A percentile compares a stretch with the other conserved stretches of the same genome.
phyloP scores from a whole-genome alignment of 1,284 basidiomycete species.

The Marasmius fiardii region DNA sequence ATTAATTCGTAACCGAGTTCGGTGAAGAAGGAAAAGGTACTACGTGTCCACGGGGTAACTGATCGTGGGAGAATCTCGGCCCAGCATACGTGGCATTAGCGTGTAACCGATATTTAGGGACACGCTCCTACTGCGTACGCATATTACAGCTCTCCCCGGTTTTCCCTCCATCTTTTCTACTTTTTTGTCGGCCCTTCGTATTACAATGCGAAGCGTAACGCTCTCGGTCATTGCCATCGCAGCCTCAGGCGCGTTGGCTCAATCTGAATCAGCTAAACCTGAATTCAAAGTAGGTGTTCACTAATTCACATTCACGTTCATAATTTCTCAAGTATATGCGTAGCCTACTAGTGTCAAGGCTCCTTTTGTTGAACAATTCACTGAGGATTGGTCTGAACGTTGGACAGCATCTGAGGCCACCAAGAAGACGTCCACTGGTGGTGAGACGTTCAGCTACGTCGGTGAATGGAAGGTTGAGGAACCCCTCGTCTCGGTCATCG shows the following conservation, averaged over 20 bases:
- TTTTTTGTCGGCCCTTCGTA: slow-evolving; percentile 61
- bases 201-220: slow-evolving; percentile 79
- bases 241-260: slow-evolving; percentile 57
- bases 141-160: slow-evolving; percentile 28
- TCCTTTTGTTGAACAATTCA: slow-evolving; percentile 98
- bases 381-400: slow-evolving; percentile 83
- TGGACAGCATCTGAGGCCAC: slow-evolving; percentile 98
- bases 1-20: not conserved
- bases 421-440: slow-evolving; percentile 93
- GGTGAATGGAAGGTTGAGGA: slow-evolving; percentile 98
- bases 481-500: slow-evolving; percentile 66
- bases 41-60: not conserved
- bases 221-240: slow-evolving; percentile 70
- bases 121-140: slow-evolving; percentile 7
- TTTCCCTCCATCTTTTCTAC: slow-evolving; percentile 33
- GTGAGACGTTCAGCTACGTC: slow-evolving; percentile 94
- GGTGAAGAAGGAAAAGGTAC: not conserved
- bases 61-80: slow-evolving; percentile 22
- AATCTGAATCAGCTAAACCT: slow-evolving; percentile 55
- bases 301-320: not conserved
- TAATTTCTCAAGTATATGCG: slow-evolving; percentile 2
- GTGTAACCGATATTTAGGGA: slow-evolving; percentile 11
- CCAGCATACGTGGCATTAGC: slow-evolving; percentile 43
- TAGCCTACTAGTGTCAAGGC: slow-evolving; percentile 84
- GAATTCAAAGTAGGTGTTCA: slow-evolving; percentile 58